phyloP scores from a whole-genome alignment of 805 yeast genomes.

The Pichia deserticola region DNA sequence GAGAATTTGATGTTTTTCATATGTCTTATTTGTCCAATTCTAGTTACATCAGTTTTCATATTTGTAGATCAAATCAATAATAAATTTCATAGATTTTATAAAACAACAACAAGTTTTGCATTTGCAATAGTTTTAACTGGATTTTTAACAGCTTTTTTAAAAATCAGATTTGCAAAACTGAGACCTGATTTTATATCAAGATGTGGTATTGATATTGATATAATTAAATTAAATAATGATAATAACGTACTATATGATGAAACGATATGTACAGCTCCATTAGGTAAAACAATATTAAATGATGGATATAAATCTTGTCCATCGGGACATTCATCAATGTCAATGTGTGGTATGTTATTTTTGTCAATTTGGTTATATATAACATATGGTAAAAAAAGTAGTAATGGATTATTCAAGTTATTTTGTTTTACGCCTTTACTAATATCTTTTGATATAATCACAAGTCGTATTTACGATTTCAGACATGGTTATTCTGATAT shows the following conservation, averaged over 20 bases:
- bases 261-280: constrained; percentile 28
- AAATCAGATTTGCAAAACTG: constrained; percentile 75
- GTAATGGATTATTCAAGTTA: constrained; percentile 6
- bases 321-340: constrained; percentile 67
- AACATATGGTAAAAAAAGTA: constrained; percentile 1
- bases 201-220: constrained; percentile 41
- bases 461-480: constrained; percentile 80
- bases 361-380: constrained; percentile 38
- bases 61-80: constrained; percentile 15
- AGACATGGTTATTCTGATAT: constrained; percentile 87
- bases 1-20: constrained; percentile 24
- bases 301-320: constrained; percentile 80
- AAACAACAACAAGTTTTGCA: constrained; percentile 33
- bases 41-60: constrained; percentile 18
- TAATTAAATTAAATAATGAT: constrained; percentile 17
- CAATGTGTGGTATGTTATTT: constrained; percentile 61
- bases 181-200: constrained; percentile 87
- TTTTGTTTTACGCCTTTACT: constrained; percentile 34
- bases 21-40: constrained; percentile 33
- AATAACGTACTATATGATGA: constrained; percentile 22
- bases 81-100: constrained; percentile 31
- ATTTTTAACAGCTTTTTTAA: constrained; percentile 61
- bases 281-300: constrained; percentile 24
- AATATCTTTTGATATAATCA: constrained; percentile 9
- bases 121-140: constrained; percentile 37